These are phyloP conservation scores for Pseudotulostoma volvatum DNA, from an alignment of 495 filamentous ascomycete genomes.

Conservation along the genomic window DNA sequence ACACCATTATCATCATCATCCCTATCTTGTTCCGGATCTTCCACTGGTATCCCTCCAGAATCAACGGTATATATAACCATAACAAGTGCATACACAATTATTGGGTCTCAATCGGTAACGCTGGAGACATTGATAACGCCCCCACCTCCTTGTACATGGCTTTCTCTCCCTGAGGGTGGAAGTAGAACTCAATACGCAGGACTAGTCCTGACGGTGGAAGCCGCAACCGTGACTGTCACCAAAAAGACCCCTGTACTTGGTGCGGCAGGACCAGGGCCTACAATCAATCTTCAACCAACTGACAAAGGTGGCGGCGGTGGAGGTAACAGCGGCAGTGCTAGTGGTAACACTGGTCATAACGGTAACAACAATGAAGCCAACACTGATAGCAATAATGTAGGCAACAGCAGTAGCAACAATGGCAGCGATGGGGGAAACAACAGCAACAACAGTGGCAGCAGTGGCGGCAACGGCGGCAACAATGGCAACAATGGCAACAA, in stretches of 20 bases:
- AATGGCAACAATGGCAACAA: not conserved
- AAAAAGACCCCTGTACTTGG: slow-evolving; percentile 3
- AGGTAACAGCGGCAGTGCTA: not conserved
- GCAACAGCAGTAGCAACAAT: not conserved
- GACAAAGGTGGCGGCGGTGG: slow-evolving; percentile 2
- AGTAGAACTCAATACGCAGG: no score
- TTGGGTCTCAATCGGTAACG: not conserved
- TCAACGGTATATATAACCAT: not conserved
- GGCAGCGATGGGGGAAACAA: no score
- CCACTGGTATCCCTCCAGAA: no score
- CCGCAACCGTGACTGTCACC: not conserved
- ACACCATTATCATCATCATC: no score
- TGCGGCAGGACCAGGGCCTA: not conserved
- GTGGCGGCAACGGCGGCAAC: not conserved
- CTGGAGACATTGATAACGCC: not conserved
- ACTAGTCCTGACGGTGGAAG: not conserved
- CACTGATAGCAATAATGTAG: not conserved
- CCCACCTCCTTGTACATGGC: not conserved
- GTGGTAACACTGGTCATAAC: not conserved
- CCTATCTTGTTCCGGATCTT: no score
- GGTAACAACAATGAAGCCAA: not conserved
- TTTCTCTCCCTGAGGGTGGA: not conserved
- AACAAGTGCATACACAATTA: not conserved
- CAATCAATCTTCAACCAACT: not conserved
- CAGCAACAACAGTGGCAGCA: no score